Evolutionary conservation across 345 rosid genomes (phyloP).

Genomic region (Populus simonii): DNA sequence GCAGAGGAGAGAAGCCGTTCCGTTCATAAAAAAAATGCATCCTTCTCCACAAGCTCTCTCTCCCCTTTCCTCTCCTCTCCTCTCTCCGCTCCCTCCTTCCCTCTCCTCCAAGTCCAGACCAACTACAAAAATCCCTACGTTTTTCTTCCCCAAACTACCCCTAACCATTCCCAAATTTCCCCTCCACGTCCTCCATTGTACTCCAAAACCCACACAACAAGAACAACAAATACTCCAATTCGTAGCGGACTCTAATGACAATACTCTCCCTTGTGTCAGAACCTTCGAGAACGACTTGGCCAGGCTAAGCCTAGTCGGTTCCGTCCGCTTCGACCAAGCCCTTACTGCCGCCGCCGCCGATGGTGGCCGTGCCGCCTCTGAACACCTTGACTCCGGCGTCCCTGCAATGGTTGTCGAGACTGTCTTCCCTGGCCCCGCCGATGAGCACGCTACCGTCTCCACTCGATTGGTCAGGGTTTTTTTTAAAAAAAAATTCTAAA

Average conservation of each 20-base stretch:
- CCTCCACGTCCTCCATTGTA: constrained; percentile 25
- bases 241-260: constrained; percentile 57
- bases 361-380: constrained; percentile 80
- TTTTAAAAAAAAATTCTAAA: neutral
- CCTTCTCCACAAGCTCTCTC: constrained; percentile 1
- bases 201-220: constrained; percentile 22
- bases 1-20: too few species aligned
- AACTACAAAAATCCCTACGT: neutral
- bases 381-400: constrained; percentile 54
- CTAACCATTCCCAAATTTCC: constrained; percentile 8
- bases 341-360: constrained; percentile 88
- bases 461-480: constrained; percentile 65
- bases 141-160: constrained; percentile 10
- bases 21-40: neutral
- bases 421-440: constrained; percentile 58
- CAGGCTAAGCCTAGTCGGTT: constrained; percentile 71
- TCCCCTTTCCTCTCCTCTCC: neutral
- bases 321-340: constrained; percentile 73
- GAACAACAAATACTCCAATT: constrained; percentile 51
- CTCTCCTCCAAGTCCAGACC: neutral
- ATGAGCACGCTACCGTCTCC: constrained; percentile 57
- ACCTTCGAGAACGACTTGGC: constrained; percentile 71
- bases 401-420: constrained; percentile 87
- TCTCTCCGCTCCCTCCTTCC: neutral
- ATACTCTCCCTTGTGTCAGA: constrained; percentile 67